Base-by-base conservation (phyloP, 2,329 filamentous ascomycete species). In the Clonostachys rhizophaga region DNA sequence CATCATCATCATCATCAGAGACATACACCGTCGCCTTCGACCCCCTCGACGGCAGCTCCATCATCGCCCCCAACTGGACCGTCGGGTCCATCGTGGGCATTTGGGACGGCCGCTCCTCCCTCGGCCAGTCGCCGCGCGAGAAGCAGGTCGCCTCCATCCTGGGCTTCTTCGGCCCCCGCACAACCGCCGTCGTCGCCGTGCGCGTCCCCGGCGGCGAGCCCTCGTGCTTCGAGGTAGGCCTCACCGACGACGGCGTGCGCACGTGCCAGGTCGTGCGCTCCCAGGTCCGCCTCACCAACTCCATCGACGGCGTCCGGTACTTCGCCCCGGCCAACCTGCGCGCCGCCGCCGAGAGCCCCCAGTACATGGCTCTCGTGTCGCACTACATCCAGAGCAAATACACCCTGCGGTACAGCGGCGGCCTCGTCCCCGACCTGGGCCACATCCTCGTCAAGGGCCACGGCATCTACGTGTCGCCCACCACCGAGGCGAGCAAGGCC, bases 241-340 rank as follows among this genome's bases (percentile, higher is more conserved):
- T 79, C 3, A 54, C 53, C 12, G 61, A 61, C 12, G 47, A 54
- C 10, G 44, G 34, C 34, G 49, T 49, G 5, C 48, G 52, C 2
- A 44, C 7, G 12, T 65, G 60, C 43, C 59, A 69, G 4, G 52
- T 83, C 1, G 57, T 79, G 0, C 70, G 73, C 0, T 36, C 68
- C 0, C 42, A 53, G 0, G 65, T 82, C 6, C 60, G 54, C 8
- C 62, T 80, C 5, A 16, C 12, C 37, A 51, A 60, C 1, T 37
- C 52, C 1, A 68, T 70, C 0, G 67, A 68, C 52, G 71, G 69
- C 53, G 76, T 77, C 24, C 68, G 74, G 1, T 84, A 83, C 58
- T 84, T 85, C 54, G 78, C 81, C 0, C 81, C 81, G 0, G 81
- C 81, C 5, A 85, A 85, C 54, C 60, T 84, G 46, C 76, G 81